Percentiles rank a stretch among this genome's conserved stretches.
Conservation (phyloP, 2,329 filamentous ascomycete genomes). For the Ophiostoma fasciatum region DNA sequence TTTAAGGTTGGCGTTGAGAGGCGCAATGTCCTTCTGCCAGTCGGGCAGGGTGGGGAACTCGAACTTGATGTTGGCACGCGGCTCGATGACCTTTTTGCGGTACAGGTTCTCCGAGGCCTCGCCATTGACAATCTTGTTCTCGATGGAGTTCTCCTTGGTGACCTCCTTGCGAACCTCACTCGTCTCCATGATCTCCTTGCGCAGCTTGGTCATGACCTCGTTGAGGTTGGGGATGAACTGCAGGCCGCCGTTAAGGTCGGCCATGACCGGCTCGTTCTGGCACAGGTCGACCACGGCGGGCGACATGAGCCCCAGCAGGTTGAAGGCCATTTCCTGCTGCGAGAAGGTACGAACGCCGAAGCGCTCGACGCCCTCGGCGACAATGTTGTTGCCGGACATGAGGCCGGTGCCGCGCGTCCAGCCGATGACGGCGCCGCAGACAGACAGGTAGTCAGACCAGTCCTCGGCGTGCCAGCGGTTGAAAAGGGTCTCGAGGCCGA, state of each 20-base stretch:
- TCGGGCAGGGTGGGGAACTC: constrained; percentile 83
- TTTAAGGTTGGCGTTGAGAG: constrained; percentile 76
- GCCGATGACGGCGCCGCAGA: constrained; percentile 95
- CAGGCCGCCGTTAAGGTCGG: constrained; percentile 91
- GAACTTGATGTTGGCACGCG: constrained; percentile 94
- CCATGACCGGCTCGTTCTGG: constrained; percentile 89
- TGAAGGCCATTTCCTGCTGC: constrained; percentile 99
- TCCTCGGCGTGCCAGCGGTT: constrained; percentile 96
- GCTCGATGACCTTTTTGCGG: constrained; percentile 86
- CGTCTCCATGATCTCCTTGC: constrained; percentile 88
- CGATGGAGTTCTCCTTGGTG: constrained; percentile 86
- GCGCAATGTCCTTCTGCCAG: constrained; percentile 82
- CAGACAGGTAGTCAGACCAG: constrained; percentile 95
- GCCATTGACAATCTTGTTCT: constrained; percentile 95
- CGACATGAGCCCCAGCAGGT: constrained; percentile 89
- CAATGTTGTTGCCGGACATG: constrained; percentile 48
- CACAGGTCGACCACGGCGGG: constrained; percentile 88
- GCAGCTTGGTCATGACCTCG: constrained; percentile 80
- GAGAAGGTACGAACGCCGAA: constrained; percentile 97
- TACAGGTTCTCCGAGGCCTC: constrained; percentile 84
- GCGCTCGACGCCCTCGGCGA: constrained; percentile 91
- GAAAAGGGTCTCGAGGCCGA: constrained; percentile 92
- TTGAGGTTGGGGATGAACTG: constrained; percentile 97
- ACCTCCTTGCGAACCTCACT: constrained; percentile 89
- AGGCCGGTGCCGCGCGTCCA: constrained; percentile 98